Base-by-base conservation (phyloP, 2,329 filamentous ascomycete species). In the Helminthosporium solani region DNA sequence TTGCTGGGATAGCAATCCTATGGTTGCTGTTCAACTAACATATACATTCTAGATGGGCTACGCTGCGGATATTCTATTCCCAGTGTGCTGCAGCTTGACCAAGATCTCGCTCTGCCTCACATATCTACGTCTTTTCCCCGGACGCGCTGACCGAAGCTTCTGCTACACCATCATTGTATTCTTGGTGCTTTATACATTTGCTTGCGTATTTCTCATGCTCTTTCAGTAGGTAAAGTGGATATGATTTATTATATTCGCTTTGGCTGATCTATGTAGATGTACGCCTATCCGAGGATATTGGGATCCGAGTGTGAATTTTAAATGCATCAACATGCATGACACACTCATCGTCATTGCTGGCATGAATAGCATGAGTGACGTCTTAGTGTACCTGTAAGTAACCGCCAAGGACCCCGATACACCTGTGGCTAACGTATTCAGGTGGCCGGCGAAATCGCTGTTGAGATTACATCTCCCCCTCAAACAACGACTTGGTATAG, bases 81-180 rank as follows among this genome's bases (percentile, higher is more conserved):
- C 58, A 20, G 35, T 56, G 8, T 50, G 56, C 9, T 58, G 55
- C 25, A 53, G 52, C 2, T 23, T 63, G 4, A 63, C 60, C n/a
- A 67, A 67, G 34, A 53, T 61, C 5, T 64, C 61, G 4, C 37
- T 66, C 27, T 63, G 57, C 38, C 23, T 66, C 7, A 66, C 62
- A 4, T 67, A 67, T 41, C 41, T 67, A 2, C 55, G 56, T 9
- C 50, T 66, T 2, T 67, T 66, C 30, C 60, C 62, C 7, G 47
- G 54, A 31, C 46, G 48, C 25, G 30, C 50, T 8, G 53, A 60
- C 39, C 58, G 54, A 44, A 44, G 57, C 3, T 62, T 63, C 30
- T 61, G 53, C 36, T 56, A 56, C 28, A 23, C 19, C 2, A 46
- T 63, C 35, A 52, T 41, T 9, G 30, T 34, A 2, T 63, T 62